A percentile compares a stretch with the other conserved stretches of the same genome.
Evolutionary conservation across 108 stramenopile genomes (phyloP).

Genomic region (Bacterosira constricta): DNA sequence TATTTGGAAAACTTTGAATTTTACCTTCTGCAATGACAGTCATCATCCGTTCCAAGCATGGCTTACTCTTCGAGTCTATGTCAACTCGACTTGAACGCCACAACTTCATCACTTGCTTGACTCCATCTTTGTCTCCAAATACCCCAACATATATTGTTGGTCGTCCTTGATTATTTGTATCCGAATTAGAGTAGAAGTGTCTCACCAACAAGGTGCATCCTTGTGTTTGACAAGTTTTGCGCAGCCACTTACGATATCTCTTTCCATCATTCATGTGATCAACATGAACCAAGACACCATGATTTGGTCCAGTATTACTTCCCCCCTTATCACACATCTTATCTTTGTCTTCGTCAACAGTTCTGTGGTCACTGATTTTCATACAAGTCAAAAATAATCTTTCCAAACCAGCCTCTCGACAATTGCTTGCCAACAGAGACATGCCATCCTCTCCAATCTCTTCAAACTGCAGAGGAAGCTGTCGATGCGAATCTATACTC

Average conservation of each 20-base stretch:
- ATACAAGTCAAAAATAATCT: slow-evolving; percentile 68
- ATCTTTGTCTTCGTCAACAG: slow-evolving; percentile 4
- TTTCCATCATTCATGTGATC: slow-evolving; percentile 85
- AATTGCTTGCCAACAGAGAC: slow-evolving; percentile 62
- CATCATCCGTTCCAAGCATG: slow-evolving; percentile 80
- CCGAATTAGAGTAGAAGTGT: slow-evolving; percentile 13
- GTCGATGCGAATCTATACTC: slow-evolving; percentile 10
- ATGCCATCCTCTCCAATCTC: slow-evolving; percentile 68
- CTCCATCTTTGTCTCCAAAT: slow-evolving; percentile 40
- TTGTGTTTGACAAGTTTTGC: slow-evolving; percentile 44
- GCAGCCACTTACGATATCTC: slow-evolving; percentile 73
- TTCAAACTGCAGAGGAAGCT: slow-evolving; percentile 32
- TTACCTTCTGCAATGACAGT: slow-evolving; percentile 57
- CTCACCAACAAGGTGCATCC: slow-evolving; percentile 42
- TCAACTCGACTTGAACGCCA: slow-evolving; percentile 82
- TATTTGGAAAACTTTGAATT: neutral
- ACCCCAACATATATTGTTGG: slow-evolving; percentile 65
- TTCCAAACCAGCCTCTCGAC: slow-evolving; percentile 71
- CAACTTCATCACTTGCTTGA: slow-evolving; percentile 61
- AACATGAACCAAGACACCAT: slow-evolving; percentile 69
- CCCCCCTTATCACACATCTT: neutral
- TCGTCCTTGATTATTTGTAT: slow-evolving; percentile 5
- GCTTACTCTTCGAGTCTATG: slow-evolving; percentile 67
- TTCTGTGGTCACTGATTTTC: slow-evolving; percentile 57
- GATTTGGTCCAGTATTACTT: neutral